A percentile compares a stretch with the other conserved stretches of the same genome.
Conservation (phyloP, 2,329 filamentous ascomycete species). For the Aspergillus sp. region DNA sequence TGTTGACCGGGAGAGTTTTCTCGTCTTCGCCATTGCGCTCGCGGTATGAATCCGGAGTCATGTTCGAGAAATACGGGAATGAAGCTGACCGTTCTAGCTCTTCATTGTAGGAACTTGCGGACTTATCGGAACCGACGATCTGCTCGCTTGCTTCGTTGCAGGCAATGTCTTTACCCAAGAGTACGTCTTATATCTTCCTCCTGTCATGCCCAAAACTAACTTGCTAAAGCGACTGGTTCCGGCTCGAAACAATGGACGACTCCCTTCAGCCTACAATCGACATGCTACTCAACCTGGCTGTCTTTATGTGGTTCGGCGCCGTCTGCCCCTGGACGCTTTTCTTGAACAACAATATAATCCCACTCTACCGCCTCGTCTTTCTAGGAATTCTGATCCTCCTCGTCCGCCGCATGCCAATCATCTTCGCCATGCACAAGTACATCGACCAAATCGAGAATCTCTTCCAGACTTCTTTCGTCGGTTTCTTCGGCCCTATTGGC, state of each 20-base stretch:
- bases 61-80: neutral
- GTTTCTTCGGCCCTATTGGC: constrained; percentile 91
- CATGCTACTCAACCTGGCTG: constrained; percentile 84
- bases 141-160: constrained; percentile 88
- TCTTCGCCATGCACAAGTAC: constrained; percentile 69
- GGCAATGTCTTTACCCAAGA: constrained; percentile 91
- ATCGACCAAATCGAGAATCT: constrained; percentile 77
- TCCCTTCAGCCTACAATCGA: constrained; percentile 92
- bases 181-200: constrained; percentile 34
- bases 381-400: constrained; percentile 76
- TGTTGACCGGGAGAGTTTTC: constrained; percentile 82
- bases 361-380: constrained; percentile 69
- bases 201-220: constrained; percentile 11
- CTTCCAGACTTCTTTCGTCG: constrained; percentile 78
- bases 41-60: constrained; percentile 51
- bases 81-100: constrained; percentile 46
- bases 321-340: constrained; percentile 80
- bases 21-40: constrained; percentile 81
- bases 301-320: constrained; percentile 91
- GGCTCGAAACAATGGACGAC: constrained; percentile 83
- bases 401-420: constrained; percentile 73
- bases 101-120: constrained; percentile 87
- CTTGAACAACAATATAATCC: constrained; percentile 64
- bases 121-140: constrained; percentile 83
- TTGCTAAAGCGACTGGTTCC: constrained; percentile 72